Evolutionary conservation across 805 yeast genomes (phyloP), one percentile per base, ranked within the genome.

Genomic region (Maudiozyma turicensis): DNA sequence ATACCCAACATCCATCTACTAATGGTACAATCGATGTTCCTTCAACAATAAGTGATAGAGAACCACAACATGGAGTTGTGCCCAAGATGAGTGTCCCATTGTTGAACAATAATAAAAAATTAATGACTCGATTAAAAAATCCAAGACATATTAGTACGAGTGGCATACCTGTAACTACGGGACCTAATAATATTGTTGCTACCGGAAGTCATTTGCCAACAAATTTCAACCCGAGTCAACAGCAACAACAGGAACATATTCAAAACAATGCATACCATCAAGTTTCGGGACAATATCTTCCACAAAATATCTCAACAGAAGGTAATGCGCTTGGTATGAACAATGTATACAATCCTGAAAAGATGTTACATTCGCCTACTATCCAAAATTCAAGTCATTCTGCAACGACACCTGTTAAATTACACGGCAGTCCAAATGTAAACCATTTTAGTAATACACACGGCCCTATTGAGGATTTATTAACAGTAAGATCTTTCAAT

Each of bases 21-120:
- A 11, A 30, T n/a, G 38, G 38, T 10, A 34, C 35, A 10, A 13
- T n/a, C 3, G 43, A 40, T 30, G 29, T n/a, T 3, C 15, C 26
- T 30, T 40, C 43, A 7, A 20, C 20, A n/a, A 28, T 13, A n/a
- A 13, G 14, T 30, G 28, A 40, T 9, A 45, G 39, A 30, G 47
- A 48, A 15, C 47, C 50, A 41, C 38, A 28, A 13, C 58, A 59
- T 48, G 66, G 66, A n/a, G 56, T 65, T 8, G 45, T 61, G 1
- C 49, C 65, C 3, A 65, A 63, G 48, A 56, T 59, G 59, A 65
- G 69, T 48, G 69, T 59, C 1, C 69, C 68, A 1, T 50, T 59
- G 28, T 48, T 65, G 35, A 65, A 60, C 45, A 57, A 54, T 32
- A 56, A 56, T 32, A 63, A 60, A 32, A 53, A 60, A 47, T 43